Base-by-base conservation (phyloP, 768 basidiomycete species). In the Coprinellus micaceus region DNA sequence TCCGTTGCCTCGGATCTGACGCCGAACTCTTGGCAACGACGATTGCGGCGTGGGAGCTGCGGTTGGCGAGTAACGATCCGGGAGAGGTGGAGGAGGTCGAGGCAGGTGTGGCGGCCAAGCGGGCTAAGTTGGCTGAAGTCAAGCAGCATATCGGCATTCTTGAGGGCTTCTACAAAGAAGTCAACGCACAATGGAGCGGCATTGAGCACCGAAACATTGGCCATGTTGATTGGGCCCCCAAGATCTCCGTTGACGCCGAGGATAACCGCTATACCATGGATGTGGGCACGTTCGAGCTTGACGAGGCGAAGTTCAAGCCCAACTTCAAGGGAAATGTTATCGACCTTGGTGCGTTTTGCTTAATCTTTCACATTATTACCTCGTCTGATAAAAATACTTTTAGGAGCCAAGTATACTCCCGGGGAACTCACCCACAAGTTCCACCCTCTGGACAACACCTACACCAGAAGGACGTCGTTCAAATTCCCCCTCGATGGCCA, bases 171-270 rank as follows among this genome's bases (percentile, higher is more conserved):
- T 41, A 28, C 10, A 22, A 24, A 49, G 29, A 40, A 37, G 21
- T 48, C 58, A 22, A 43, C 21, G 33, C 58, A 4, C 19, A 41
- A 6, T 53, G 59, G 60, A 13, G 26, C 11, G 57, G 60, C 36
- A 47, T 44, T 39, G 54, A 56, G 29, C 36, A 44, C 45, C 63
- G 60, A 36, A 60, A 46, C 45, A 46, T 67, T 46, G 59, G 62
- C 47, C 45, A 28, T 17, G 58, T 72, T 61, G 64, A 69, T 46
- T 72, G 60, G 58, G 65, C 67, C 55, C 63, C 67, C 43, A 43
- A 57, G 41, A 67, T 70, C 60, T 33, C 56, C 12, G 57, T 59
- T 58, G 54, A 50, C 36, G 56, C 61, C 39, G 65, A 63, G 57
- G 56, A 61, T 29, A 47, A 44, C 59, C 51, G 30, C 45, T 69